A percentile compares a stretch with the other conserved stretches of the same genome.
These are phyloP conservation scores for Melaleuca alternifolia DNA, from an alignment of 345 rosid genomes.

Conservation along the genomic window DNA sequence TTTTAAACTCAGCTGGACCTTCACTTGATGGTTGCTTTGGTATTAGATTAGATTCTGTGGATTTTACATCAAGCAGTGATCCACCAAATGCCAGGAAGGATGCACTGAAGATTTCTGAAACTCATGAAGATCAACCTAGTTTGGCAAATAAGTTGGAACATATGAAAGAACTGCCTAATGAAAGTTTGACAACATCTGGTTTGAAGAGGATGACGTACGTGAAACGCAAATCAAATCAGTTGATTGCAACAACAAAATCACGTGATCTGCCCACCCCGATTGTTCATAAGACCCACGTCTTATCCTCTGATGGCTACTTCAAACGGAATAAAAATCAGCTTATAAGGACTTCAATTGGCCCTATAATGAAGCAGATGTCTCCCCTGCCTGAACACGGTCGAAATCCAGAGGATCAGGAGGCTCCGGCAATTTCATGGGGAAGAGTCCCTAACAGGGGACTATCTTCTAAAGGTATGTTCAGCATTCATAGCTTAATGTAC, in stretches of 20 bases:
- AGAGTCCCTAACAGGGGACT: constrained; percentile 29
- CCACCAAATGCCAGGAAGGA: constrained; percentile 23
- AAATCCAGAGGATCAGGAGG: constrained; percentile 22
- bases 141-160: constrained; percentile 22
- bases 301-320: constrained; percentile 54
- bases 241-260: constrained; percentile 63
- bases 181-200: constrained; percentile 22
- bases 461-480: constrained; percentile 33
- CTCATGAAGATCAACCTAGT: constrained; percentile 20
- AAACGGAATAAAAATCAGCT: constrained; percentile 84
- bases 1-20: constrained; percentile 34
- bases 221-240: constrained; percentile 74
- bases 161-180: constrained; percentile 25
- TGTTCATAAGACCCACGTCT: constrained; percentile 22
- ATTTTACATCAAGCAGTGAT: constrained; percentile 26
- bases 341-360: constrained; percentile 51
- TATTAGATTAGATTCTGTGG: constrained; percentile 24
- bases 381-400: constrained; percentile 18
- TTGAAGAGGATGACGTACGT: constrained; percentile 46
- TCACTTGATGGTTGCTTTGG: constrained; percentile 21
- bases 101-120: constrained; percentile 25
- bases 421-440: constrained; percentile 22
- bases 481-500: background rate
- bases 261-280: constrained; percentile 8
- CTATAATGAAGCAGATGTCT: constrained; percentile 15